Percentiles rank a stretch among this genome's conserved stretches.
Evolutionary conservation across 83 land plant species (phyloP).

Genomic region (Isoetes engelmannii): DNA sequence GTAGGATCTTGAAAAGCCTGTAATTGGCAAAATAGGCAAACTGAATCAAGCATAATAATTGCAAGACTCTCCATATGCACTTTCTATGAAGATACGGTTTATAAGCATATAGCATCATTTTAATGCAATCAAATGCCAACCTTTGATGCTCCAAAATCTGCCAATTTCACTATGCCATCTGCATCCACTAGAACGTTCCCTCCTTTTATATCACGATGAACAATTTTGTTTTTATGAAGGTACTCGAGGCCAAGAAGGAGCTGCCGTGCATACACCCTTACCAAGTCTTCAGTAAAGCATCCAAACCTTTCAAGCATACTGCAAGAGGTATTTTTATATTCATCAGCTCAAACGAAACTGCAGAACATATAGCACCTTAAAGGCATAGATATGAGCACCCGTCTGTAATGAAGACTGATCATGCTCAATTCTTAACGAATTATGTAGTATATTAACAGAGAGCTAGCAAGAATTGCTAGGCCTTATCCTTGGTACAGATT

Average conservation of each 20-base stretch:
- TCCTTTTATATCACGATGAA: constrained; percentile 41
- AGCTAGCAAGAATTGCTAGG: no score
- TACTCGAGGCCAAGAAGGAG: constrained; percentile 38
- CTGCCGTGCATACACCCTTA: constrained; percentile 35
- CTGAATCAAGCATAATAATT: neutral
- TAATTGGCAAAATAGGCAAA: neutral
- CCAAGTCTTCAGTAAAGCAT: constrained; percentile 34
- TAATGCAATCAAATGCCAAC: neutral
- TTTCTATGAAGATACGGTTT: no score
- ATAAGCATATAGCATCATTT: no score
- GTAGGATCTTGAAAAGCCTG: constrained; percentile 38
- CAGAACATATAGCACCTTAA: no score
- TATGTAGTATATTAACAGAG: no score
- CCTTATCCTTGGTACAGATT: no score
- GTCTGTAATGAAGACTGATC: no score
- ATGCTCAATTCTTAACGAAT: no score
- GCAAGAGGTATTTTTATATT: constrained; percentile 1
- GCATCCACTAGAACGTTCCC: constrained; percentile 41
- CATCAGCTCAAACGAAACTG: no score
- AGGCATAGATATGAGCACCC: no score
- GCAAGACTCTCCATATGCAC: neutral
- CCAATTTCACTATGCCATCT: constrained; percentile 35
- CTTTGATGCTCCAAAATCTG: constrained; percentile 43
- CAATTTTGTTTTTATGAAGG: constrained; percentile 32
- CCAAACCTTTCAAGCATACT: constrained; percentile 46